Evolutionary conservation across 2,329 filamentous ascomycete species (phyloP).

Genomic region (Alternaria brassicae): DNA sequence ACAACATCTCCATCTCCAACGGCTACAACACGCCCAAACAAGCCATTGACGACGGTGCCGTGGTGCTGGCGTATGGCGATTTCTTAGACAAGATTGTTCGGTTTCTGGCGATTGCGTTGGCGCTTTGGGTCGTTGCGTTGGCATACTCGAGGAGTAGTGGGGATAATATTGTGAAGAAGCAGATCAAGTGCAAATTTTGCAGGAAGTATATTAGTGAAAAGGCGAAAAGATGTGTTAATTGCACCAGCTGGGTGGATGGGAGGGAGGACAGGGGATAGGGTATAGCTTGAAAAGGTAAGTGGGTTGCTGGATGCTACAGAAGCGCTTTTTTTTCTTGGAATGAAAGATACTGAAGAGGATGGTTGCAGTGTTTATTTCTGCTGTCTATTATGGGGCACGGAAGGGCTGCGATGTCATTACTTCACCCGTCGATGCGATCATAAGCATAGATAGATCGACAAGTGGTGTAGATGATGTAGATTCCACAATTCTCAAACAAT

Average conservation of each 20-base stretch:
- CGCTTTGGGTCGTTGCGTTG: constrained; percentile 69
- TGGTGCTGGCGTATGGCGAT: constrained; percentile 75
- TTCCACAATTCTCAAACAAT: too few species aligned
- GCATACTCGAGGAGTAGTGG: constrained; percentile 67
- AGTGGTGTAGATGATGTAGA: too few species aligned
- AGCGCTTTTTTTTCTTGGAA: too few species aligned
- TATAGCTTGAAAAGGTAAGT: background rate
- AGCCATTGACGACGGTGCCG: constrained; percentile 73
- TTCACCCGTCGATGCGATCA: background rate
- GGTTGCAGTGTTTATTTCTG: too few species aligned
- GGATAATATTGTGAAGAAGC: constrained; percentile 75
- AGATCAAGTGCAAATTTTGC: constrained; percentile 73
- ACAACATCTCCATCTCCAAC: constrained; percentile 47
- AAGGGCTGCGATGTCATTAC: too few species aligned
- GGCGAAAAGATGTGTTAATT: constrained; percentile 65
- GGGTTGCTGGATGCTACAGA: background rate
- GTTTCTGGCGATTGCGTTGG: constrained; percentile 70
- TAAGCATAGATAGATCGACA: background rate
- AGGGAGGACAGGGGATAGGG: constrained; percentile 53
- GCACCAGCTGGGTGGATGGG: constrained; percentile 65
- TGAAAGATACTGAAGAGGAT: too few species aligned
- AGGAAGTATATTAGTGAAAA: constrained; percentile 68
- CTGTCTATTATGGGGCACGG: too few species aligned
- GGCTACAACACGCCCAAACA: constrained; percentile 75
- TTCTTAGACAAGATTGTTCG: constrained; percentile 71